A percentile compares a stretch with the other conserved stretches of the same genome.
Evolutionary conservation across 768 basidiomycete genomes (phyloP).

Genomic region (Tricholoma hemisulphureum): DNA sequence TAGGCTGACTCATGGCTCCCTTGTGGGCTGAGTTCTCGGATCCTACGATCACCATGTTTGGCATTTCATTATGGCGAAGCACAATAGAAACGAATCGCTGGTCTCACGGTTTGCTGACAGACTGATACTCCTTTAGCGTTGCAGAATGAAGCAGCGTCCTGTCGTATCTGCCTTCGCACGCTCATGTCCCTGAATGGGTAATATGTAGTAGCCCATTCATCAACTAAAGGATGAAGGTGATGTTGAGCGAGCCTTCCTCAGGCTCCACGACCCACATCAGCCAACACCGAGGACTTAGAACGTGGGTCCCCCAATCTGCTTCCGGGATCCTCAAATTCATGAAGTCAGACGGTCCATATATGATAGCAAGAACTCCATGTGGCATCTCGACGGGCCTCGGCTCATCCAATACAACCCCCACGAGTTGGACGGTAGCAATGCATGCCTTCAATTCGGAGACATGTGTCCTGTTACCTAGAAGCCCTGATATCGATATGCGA

Average conservation of each 20-base stretch:
- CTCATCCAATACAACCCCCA: not conserved
- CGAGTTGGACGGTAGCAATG: not conserved
- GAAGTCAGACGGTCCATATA: not conserved
- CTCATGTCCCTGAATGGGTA: not conserved
- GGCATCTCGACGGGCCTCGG: not conserved
- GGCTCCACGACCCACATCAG: not conserved
- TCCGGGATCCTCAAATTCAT: constrained; percentile 1
- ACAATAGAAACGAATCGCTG: not conserved
- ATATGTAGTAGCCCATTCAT: not conserved
- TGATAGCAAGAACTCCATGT: not conserved
- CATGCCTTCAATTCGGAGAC: not conserved
- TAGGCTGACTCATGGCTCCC: not conserved
- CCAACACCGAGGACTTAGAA: constrained; percentile 1
- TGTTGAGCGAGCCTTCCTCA: not conserved
- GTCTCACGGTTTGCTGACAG: not conserved
- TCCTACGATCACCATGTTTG: not conserved
- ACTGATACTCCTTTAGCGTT: not conserved
- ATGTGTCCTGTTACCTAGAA: not conserved
- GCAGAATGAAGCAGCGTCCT: not conserved
- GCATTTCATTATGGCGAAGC: not conserved
- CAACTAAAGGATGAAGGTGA: not conserved
- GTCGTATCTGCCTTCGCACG: not conserved
- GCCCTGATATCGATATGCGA: not conserved
- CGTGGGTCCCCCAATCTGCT: not conserved
- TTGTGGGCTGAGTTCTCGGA: not conserved